These are phyloP conservation scores for Ogataea trehalophila DNA, from an alignment of 805 yeast species.

Conservation along the genomic window DNA sequence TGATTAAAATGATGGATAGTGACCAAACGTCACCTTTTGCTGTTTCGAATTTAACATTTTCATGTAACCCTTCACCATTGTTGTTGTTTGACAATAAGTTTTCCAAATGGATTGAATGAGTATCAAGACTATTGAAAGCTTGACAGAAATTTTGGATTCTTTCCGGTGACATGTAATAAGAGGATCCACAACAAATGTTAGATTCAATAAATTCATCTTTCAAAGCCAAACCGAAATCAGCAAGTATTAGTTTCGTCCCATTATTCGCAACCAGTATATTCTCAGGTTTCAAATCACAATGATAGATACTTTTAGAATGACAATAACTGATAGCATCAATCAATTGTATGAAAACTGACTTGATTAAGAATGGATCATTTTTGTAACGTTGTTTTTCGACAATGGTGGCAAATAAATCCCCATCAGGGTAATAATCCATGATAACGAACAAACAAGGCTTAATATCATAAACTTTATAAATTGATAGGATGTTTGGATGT, in stretches of 20 bases:
- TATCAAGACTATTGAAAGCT: slow-evolving; percentile 29
- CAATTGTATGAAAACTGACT: slow-evolving; percentile 66
- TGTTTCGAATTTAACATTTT: slow-evolving; percentile 50
- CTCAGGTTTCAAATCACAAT: slow-evolving; percentile 95
- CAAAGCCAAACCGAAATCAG: slow-evolving; percentile 90
- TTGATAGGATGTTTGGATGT: slow-evolving; percentile 74
- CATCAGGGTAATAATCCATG: slow-evolving; percentile 82
- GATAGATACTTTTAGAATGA: slow-evolving; percentile 79
- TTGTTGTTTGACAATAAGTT: slow-evolving; percentile 18
- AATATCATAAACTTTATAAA: slow-evolving; percentile 66
- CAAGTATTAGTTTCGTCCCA: slow-evolving; percentile 54
- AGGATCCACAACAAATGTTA: slow-evolving; percentile 78
- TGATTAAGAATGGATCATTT: slow-evolving; percentile 45
- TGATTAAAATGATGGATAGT: slow-evolving; percentile 72
- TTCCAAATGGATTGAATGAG: slow-evolving; percentile 28
- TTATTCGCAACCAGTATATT: slow-evolving; percentile 67
- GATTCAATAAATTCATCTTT: slow-evolving; percentile 51
- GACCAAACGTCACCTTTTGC: slow-evolving; percentile 85
- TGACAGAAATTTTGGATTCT: slow-evolving; percentile 42
- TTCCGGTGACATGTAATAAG: slow-evolving; percentile 94
- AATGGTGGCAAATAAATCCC: slow-evolving; percentile 82
- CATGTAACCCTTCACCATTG: slow-evolving; percentile 19
- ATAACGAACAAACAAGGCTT: slow-evolving; percentile 60
- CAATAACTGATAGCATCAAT: slow-evolving; percentile 79
- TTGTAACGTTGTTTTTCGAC: slow-evolving; percentile 66